Percentiles rank a stretch among this genome's conserved stretches.
Conservation (phyloP, 2,329 filamentous ascomycete species). For the Pestalotiopsis sp. region DNA sequence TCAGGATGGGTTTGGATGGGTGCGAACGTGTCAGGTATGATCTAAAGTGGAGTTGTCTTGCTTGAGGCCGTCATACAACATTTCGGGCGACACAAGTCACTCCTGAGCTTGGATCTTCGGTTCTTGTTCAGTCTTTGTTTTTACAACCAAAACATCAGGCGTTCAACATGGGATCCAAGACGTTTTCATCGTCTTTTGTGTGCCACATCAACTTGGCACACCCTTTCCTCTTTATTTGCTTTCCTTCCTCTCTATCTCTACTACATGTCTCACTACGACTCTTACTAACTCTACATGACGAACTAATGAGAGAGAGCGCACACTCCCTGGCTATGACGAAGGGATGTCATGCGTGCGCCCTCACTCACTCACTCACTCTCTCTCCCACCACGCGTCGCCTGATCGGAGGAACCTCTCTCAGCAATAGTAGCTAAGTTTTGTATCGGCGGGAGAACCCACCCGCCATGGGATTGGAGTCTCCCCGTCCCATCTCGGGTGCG, state of each 20-base stretch:
- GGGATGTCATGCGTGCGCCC: not conserved
- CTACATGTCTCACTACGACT: conserved; percentile 18
- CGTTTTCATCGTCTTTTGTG: conserved; percentile 60
- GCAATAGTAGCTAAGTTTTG: not conserved
- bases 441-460: not conserved
- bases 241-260: conserved; percentile 32
- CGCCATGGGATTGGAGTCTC: not conserved
- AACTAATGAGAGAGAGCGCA: not conserved
- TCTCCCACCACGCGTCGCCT: not conserved
- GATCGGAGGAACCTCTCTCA: not conserved
- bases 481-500: not conserved
- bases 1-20: conserved; percentile 25
- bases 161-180: conserved; percentile 78
- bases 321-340: not conserved
- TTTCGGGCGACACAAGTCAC: conserved; percentile 56
- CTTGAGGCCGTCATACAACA: conserved; percentile 71
- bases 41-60: conserved; percentile 32
- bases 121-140: conserved; percentile 77
- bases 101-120: conserved; percentile 64
- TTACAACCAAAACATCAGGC: conserved; percentile 83
- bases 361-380: not conserved
- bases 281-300: not conserved
- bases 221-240: conserved; percentile 32
- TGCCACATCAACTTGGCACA: conserved; percentile 70
- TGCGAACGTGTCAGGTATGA: conserved; percentile 33